Conservation (phyloP, 2,329 filamentous ascomycete genomes). For the Epichloe glyceriae region DNA sequence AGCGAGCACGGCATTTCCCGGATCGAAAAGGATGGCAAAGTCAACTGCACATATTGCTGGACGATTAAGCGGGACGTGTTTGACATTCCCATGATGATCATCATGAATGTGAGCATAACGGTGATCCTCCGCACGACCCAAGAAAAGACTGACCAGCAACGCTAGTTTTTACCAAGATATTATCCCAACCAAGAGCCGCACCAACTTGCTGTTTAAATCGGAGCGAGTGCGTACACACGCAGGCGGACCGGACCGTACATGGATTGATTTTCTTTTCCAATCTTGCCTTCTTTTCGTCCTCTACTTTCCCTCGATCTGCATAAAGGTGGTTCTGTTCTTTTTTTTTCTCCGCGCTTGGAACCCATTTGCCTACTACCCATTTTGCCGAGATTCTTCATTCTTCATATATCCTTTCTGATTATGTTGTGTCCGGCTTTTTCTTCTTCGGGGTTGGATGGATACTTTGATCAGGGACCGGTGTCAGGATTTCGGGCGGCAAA, state of each 20-base stretch:
- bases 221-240: background rate
- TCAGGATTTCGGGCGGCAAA: background rate
- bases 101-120: conserved; percentile 74
- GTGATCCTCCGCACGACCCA: background rate
- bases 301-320: background rate
- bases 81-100: conserved; percentile 96
- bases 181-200: conserved; percentile 43
- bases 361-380: background rate
- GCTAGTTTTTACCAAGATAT: conserved; percentile 46
- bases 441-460: background rate
- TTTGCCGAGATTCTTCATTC: too few relatives aligned
- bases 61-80: conserved; percentile 94
- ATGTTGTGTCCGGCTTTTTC: background rate
- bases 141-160: conserved; percentile 9
- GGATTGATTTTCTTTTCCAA: background rate
- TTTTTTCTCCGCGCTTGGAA: background rate
- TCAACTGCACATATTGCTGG: conserved; percentile 94
- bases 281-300: background rate
- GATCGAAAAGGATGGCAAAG: conserved; percentile 76
- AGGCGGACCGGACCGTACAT: background rate
- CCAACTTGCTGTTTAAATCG: conserved; percentile 39
- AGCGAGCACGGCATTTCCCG: conserved; percentile 69
- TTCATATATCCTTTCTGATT: background rate
- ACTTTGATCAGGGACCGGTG: background rate
- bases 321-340: background rate